Base-by-base conservation (phyloP, 2,329 filamentous ascomycete species). In the Fusarium oligoseptatum region DNA sequence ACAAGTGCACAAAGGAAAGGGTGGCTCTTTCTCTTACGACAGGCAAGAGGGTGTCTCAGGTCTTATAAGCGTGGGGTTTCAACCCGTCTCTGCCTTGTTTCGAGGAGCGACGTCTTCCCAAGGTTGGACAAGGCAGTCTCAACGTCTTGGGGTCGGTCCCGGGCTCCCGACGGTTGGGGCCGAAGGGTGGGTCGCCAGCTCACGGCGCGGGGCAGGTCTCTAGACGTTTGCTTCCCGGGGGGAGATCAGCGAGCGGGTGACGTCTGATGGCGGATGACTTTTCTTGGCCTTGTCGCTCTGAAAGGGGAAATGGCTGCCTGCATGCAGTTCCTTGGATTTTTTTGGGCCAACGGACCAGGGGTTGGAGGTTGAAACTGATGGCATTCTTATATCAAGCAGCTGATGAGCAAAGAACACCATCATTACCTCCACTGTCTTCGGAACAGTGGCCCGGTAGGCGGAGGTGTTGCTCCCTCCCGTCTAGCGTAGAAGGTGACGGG, bases 161-260 rank as follows among this genome's bases (percentile, higher is more conserved):
- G 29, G 27, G 43, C 24, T 75, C 20, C 72, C 63, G 52, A 63
- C 27, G 66, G 58, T 41, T 76, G 57, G 67, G 73, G 60, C 70
- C 67, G 73, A 56, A 65, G 60, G 63, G 67, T 75, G 72, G 72
- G 72, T 73, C 72, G 75, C 55, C 56, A 70, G 69, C 36, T 65
- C 50, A 61, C 66, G 60, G 66, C 37, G 27, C 48, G 55, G 50
- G 60, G 63, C 65, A 72, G 73, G 57, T 55, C 70, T 36, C 62
- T 36, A 61, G 64, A 67, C 61, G 52, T 73, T 72, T 70, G 32
- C 20, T 75, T 32, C 29, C 39, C 56, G 55, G 62, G 69, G 55
- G 72, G 20, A 45, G 60, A 24, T 24, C 48, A 52, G 48, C 60
- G 62, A 52, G 48, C 60, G 62, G 32, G 72, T 70, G 72, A 75